A percentile compares a stretch with the other conserved stretches of the same genome.
phyloP scores from a whole-genome alignment of 2,329 filamentous ascomycete species.

The Tolypocladium inflatum region DNA sequence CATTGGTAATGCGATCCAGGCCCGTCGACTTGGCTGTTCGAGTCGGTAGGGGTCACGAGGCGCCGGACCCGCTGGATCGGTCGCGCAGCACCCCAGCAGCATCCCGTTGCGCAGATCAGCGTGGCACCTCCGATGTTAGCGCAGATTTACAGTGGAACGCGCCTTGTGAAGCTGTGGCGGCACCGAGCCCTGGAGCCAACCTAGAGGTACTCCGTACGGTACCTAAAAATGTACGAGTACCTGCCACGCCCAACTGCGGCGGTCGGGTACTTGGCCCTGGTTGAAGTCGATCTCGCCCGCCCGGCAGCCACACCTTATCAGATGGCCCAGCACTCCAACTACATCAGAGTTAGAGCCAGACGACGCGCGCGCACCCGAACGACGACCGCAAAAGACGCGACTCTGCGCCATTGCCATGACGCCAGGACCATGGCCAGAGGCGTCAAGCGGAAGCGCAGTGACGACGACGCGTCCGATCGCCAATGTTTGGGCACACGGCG shows the following conservation, averaged over 20 bases:
- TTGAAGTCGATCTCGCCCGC: neutral
- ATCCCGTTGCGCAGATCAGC: neutral
- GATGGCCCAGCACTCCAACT: neutral
- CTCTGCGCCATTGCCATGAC: neutral
- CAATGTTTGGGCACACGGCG: neutral
- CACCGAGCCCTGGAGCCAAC: neutral
- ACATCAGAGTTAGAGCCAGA: neutral
- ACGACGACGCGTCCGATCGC: constrained; percentile 12
- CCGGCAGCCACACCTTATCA: neutral
- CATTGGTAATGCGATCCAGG: neutral
- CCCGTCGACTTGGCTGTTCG: neutral
- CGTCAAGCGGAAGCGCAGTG: constrained; percentile 16
- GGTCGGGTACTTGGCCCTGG: neutral
- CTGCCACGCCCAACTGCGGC: neutral
- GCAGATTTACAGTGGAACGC: neutral
- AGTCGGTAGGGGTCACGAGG: neutral
- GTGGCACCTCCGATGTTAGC: neutral
- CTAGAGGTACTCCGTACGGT: too few relatives aligned
- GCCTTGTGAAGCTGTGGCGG: neutral
- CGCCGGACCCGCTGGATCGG: neutral
- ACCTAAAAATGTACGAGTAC: neutral
- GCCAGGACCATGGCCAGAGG: constrained; percentile 13
- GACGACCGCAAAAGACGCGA: neutral
- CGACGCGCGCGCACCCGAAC: neutral
- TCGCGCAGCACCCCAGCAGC: neutral